Percentiles rank a stretch among this genome's conserved stretches.
Evolutionary conservation across 2,329 filamentous ascomycete genomes (phyloP).

Genomic region (Talaromyces sp.): DNA sequence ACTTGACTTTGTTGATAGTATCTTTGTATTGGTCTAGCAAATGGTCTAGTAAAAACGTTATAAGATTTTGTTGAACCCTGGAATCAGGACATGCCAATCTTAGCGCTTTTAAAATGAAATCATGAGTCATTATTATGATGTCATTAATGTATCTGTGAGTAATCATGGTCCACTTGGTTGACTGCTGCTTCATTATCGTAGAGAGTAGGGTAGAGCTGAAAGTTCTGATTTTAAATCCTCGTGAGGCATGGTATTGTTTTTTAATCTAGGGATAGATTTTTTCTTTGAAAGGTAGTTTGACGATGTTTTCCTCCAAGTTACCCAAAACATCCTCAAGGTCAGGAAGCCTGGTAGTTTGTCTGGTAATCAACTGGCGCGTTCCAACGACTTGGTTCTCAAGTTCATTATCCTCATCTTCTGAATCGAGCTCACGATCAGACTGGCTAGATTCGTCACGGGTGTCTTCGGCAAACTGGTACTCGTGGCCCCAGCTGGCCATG

Average conservation of each 20-base stretch:
- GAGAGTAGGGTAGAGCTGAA: conserved; percentile 28
- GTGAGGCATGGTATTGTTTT: conserved; percentile 37
- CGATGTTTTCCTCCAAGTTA: background rate
- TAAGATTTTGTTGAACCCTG: conserved; percentile 38
- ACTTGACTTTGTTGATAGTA: conserved; percentile 45
- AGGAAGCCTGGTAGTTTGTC: background rate
- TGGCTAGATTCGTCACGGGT: background rate
- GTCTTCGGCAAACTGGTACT: background rate
- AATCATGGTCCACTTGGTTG: conserved; percentile 48
- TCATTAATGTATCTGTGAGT: conserved; percentile 46
- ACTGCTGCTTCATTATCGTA: conserved; percentile 47
- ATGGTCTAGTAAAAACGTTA: conserved; percentile 39
- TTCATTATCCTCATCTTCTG: background rate
- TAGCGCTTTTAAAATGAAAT: conserved; percentile 45
- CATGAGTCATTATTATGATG: conserved; percentile 47
- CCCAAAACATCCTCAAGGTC: background rate
- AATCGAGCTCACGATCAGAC: background rate
- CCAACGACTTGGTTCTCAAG: background rate
- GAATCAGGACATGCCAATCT: conserved; percentile 39
- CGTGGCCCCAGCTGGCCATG: background rate
- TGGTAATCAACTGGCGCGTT: background rate
- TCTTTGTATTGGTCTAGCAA: conserved; percentile 41
- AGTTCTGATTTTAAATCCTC: conserved; percentile 52
- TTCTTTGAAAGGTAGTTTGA: conserved; percentile 6
- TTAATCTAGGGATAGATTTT: conserved; percentile 44